Conservation (phyloP, 1,284 basidiomycete species). For the Fomitopsis betulina region DNA sequence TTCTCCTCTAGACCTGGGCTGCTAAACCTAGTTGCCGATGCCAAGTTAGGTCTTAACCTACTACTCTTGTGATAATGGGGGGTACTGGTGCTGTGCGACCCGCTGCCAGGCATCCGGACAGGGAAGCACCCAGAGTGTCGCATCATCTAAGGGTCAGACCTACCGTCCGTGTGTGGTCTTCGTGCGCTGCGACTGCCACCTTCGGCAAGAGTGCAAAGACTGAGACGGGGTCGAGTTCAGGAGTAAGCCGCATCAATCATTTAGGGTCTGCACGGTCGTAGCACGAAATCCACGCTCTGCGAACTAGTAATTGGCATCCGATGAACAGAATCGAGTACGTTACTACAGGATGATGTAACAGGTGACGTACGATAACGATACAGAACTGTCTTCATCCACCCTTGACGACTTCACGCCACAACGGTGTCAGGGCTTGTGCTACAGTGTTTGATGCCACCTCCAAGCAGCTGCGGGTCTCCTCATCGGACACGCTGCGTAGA, state of each 20-base stretch:
- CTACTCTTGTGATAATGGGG: neutral
- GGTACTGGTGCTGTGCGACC: neutral
- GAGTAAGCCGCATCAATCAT: neutral
- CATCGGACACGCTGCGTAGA: conserved; percentile 46
- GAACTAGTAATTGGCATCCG: neutral
- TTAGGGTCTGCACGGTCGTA: neutral
- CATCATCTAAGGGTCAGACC: no score
- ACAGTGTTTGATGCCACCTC: conserved; percentile 60
- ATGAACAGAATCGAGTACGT: neutral
- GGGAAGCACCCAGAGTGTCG: neutral
- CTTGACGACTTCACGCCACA: conserved; percentile 44
- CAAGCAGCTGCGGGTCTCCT: conserved; percentile 46
- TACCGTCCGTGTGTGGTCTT: no score
- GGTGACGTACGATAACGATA: neutral
- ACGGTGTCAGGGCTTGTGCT: conserved; percentile 55
- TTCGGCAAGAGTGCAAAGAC: neutral
- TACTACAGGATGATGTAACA: neutral
- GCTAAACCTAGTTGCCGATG: neutral
- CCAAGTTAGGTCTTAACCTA: neutral
- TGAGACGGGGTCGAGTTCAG: neutral
- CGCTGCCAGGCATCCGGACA: neutral
- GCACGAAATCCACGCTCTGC: neutral
- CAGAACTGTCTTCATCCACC: conserved; percentile 5
- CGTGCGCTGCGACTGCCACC: no score
- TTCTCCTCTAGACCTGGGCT: neutral